Evolutionary conservation across 192 early-diverging fungal genomes (phyloP).

Genomic region (Backusella tuberculispora): DNA sequence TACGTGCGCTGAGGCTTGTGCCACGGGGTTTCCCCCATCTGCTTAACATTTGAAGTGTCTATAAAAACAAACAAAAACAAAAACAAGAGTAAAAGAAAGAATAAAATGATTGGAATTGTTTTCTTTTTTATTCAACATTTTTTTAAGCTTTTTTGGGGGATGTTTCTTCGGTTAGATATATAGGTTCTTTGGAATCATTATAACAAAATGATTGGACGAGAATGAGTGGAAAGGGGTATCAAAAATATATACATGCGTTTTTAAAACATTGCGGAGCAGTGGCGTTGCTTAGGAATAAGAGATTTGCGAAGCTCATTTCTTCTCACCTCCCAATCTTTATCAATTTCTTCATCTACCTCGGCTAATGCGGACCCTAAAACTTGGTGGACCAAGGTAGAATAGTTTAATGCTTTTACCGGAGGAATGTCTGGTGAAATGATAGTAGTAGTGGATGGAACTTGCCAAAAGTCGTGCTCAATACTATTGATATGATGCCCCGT

Average conservation of each 20-base stretch:
- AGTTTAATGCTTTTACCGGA: background rate
- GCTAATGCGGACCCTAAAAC: conserved; percentile 7
- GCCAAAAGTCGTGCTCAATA: background rate
- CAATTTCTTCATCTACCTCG: conserved; percentile 20
- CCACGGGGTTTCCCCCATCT: background rate
- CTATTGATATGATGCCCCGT: background rate
- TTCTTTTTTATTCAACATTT: conserved; percentile 6
- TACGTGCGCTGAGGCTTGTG: background rate
- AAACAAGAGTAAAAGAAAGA: background rate
- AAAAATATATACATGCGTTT: conserved; percentile 2
- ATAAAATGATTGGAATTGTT: conserved; percentile 7
- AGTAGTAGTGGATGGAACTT: conserved; percentile 1
- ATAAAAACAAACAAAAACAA: background rate
- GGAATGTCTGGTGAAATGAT: background rate
- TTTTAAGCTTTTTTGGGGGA: conserved; percentile 12
- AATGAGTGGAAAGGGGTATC: conserved; percentile 10
- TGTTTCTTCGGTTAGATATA: conserved; percentile 7
- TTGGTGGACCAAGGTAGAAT: background rate
- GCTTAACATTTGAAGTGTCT: background rate
- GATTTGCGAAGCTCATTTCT: conserved; percentile 7
- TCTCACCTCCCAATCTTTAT: conserved; percentile 16
- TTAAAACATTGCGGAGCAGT: conserved; percentile 10
- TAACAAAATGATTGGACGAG: background rate
- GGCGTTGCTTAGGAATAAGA: background rate
- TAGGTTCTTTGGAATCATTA: background rate